Percentiles rank a stretch among this genome's conserved stretches.
Conservation (phyloP, 2,329 filamentous ascomycete species). For the Sporothrix brasiliensis region DNA sequence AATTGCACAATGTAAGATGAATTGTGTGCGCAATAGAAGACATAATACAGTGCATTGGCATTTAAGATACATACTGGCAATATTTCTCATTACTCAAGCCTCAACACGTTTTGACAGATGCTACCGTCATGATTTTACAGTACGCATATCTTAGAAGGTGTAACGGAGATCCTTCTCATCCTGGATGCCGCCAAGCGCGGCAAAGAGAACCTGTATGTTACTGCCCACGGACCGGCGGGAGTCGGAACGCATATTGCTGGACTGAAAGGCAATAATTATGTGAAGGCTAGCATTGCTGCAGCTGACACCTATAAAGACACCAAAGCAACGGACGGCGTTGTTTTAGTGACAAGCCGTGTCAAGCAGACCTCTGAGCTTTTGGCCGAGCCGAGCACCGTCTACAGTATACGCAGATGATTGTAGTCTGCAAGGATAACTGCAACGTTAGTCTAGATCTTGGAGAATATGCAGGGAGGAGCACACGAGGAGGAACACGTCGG, state of each 20-base stretch:
- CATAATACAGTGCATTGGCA: neutral
- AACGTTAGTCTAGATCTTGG: constrained; percentile 42
- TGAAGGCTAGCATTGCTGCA: constrained; percentile 79
- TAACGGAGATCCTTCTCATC: constrained; percentile 31
- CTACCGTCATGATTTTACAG: neutral
- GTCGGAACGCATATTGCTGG: constrained; percentile 71
- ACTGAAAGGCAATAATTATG: constrained; percentile 74
- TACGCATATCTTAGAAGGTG: neutral
- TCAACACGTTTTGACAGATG: neutral
- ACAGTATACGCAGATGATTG: constrained; percentile 10
- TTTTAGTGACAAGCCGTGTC: constrained; percentile 66
- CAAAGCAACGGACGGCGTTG: constrained; percentile 65
- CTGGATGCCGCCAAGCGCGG: constrained; percentile 46
- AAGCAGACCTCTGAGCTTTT: constrained; percentile 60
- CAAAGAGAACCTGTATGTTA: constrained; percentile 42
- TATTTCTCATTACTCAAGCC: neutral
- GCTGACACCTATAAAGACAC: constrained; percentile 70
- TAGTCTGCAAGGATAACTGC: constrained; percentile 44
- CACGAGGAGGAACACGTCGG: constrained; percentile 42
- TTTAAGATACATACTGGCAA: constrained; percentile 4
- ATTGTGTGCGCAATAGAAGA: neutral
- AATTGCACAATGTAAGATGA: neutral
- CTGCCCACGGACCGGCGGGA: constrained; percentile 39
- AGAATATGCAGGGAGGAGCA: constrained; percentile 44
- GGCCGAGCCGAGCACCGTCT: constrained; percentile 27